Base-by-base conservation (phyloP, 2,329 filamentous ascomycete species). In the Curvularia sp. region DNA sequence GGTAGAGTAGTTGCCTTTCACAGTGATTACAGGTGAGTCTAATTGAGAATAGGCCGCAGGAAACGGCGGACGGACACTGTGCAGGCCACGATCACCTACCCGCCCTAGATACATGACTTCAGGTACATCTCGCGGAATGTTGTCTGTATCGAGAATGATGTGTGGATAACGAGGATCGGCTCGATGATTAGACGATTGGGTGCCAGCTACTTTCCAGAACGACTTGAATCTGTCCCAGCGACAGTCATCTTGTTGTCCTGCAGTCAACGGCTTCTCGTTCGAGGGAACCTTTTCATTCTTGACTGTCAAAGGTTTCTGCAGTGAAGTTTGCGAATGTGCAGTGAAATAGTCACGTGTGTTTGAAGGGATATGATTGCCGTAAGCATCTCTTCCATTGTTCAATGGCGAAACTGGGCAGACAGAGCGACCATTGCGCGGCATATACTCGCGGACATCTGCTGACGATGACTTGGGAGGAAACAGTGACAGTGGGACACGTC, bases 311-410 rank as follows among this genome's bases (percentile, higher is more conserved):
- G 28, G 8, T 5, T 30, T 22, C 18, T 20, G 24, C 1, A 26
- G 35, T 9, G 28, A 48, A 6, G 46, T 6, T 18, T 22, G 28
- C 1, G 49, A 39, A 12, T 58, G 28, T 22, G 44, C 15, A 20
- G 46, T 38, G 22, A 52, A 35, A 10, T 62, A 60, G 20, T 65
- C 56, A 8, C 26, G 54, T n/a, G 15, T 49, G 20, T 58, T 62
- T 6, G 63, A 64, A 30, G 58, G 38, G 31, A 62, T 64, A 24
- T 53, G 54, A 20, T 65, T 65, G 12, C 63, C 63, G 39, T 64
- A 64, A 24, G 31, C 49, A 30, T 65, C 57, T 22, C 63, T 55
- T 18, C 63, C 63, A 30, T 65, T 65, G 15, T 55, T 51, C 38
- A 62, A 18, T 5, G 60, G 62, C 10, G 60, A 62, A 28, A 62